A percentile compares a stretch with the other conserved stretches of the same genome.
Evolutionary conservation across 257 asterid genomes (phyloP).

Genomic region (Nyctanthes arbortristis): DNA sequence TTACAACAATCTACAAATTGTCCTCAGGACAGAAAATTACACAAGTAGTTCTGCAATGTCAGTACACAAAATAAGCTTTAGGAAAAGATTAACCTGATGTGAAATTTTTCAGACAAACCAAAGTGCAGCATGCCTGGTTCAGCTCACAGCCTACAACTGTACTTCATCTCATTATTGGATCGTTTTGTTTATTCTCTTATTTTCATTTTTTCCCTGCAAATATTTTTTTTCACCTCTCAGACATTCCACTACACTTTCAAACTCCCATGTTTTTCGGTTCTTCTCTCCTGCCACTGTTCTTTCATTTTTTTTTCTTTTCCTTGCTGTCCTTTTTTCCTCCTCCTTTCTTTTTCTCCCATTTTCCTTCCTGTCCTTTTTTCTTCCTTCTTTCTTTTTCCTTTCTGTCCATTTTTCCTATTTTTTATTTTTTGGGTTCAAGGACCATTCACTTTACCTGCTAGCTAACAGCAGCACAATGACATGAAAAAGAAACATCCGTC

Average conservation of each 20-base stretch:
- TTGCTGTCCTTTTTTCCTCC: not conserved
- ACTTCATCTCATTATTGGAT: no score
- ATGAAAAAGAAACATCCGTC: conserved; percentile 6
- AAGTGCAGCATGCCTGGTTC: conserved; percentile 5
- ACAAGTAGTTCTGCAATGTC: conserved; percentile 23
- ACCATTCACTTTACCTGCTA: not conserved
- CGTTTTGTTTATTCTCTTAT: no score
- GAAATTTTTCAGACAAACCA: conserved; percentile 10
- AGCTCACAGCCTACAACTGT: conserved; percentile 19
- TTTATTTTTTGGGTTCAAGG: not conserved
- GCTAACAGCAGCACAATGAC: conserved; percentile 4
- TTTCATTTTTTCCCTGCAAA: no score
- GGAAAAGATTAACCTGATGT: not conserved
- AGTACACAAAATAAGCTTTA: not conserved
- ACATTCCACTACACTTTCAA: no score
- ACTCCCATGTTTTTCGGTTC: no score
- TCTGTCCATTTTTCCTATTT: conserved; percentile 17
- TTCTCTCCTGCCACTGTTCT: no score
- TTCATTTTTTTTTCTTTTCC: not conserved
- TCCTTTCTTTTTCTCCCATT: not conserved
- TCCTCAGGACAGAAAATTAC: conserved; percentile 33
- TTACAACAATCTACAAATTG: conserved; percentile 15
- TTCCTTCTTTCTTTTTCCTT: not conserved
- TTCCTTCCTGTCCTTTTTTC: not conserved
- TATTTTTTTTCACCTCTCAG: not conserved